These are phyloP conservation scores for Nemania sp. DNA, from an alignment of 2,329 filamentous ascomycete genomes.

Conservation along the genomic window DNA sequence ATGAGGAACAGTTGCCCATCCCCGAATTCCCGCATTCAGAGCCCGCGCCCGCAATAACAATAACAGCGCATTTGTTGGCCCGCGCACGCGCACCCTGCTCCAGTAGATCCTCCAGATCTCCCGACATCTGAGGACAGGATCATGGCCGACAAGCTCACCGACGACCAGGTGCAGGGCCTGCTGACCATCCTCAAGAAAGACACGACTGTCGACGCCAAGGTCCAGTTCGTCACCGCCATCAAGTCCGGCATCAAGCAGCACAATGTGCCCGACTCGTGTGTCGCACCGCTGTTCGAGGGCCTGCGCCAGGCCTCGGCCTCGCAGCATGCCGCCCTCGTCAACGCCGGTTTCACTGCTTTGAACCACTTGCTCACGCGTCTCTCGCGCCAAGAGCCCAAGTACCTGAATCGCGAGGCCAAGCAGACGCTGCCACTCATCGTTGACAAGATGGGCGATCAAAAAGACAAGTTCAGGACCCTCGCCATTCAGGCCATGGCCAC, in stretches of 20 bases:
- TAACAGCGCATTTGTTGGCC: background rate
- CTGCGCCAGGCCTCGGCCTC: slow-evolving; percentile 74
- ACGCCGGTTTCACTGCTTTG: slow-evolving; percentile 84
- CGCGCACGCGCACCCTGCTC: too few species aligned
- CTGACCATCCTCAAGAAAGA: slow-evolving; percentile 60
- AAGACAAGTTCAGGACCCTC: slow-evolving; percentile 79
- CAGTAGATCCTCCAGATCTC: too few species aligned
- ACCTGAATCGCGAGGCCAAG: slow-evolving; percentile 69
- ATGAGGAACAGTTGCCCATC: too few species aligned
- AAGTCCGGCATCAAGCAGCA: slow-evolving; percentile 93
- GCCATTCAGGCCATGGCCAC: slow-evolving; percentile 77
- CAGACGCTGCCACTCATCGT: slow-evolving; percentile 74
- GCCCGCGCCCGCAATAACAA: too few species aligned
- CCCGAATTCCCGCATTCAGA: slow-evolving; percentile 5
- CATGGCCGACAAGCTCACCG: slow-evolving; percentile 62
- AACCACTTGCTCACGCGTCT: slow-evolving; percentile 86
- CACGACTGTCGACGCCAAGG: slow-evolving; percentile 69
- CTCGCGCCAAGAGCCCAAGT: slow-evolving; percentile 79
- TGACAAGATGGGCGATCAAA: slow-evolving; percentile 84
- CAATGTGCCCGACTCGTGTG: slow-evolving; percentile 76
- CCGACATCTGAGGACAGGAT: too few species aligned
- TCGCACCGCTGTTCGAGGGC: slow-evolving; percentile 79
- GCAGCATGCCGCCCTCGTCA: slow-evolving; percentile 75
- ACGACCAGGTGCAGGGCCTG: slow-evolving; percentile 61
- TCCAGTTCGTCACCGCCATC: slow-evolving; percentile 70